A percentile compares a stretch with the other conserved stretches of the same genome.
Conservation (phyloP, 169 alveolate species). For the Perkinsus marinus region DNA sequence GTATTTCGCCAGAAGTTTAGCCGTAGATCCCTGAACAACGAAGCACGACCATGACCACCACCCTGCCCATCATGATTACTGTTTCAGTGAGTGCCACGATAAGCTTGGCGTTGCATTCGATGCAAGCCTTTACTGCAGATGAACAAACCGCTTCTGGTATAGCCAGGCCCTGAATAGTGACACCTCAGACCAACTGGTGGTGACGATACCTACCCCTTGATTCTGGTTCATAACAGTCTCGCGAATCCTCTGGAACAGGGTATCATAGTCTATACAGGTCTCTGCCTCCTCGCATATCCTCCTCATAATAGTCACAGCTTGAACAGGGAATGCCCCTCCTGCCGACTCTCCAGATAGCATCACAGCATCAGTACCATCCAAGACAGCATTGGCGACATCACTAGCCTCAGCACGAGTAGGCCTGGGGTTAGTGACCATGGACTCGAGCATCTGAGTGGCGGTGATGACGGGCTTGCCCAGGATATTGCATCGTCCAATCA, state of each 20-base stretch:
- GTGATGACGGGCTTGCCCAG: conserved; percentile 92
- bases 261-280: conserved; percentile 53
- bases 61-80: conserved; percentile 31
- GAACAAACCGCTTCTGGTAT: conserved; percentile 44
- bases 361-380: conserved; percentile 96
- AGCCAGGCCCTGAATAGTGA: conserved; percentile 8
- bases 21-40: too few relatives aligned
- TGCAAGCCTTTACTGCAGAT: conserved; percentile 12
- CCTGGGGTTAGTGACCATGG: conserved; percentile 86
- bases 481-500: conserved; percentile 75
- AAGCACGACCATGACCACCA: too few relatives aligned
- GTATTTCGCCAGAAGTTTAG: too few relatives aligned
- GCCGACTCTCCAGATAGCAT: conserved; percentile 86
- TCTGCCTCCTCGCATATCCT: conserved; percentile 74
- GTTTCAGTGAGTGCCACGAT: conserved; percentile 75
- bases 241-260: conserved; percentile 1
- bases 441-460: conserved; percentile 97
- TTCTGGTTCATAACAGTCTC: too few relatives aligned
- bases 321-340: conserved; percentile 64
- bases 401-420: conserved; percentile 99
- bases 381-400: conserved; percentile 96
- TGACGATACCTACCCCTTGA: conserved; percentile 5
- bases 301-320: conserved; percentile 66
- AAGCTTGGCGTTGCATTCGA: conserved; percentile 37
- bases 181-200: not conserved